A percentile compares a stretch with the other conserved stretches of the same genome.
phyloP scores from a whole-genome alignment of 352 stramenopile genomes.

The Globisporangium radiosum region DNA sequence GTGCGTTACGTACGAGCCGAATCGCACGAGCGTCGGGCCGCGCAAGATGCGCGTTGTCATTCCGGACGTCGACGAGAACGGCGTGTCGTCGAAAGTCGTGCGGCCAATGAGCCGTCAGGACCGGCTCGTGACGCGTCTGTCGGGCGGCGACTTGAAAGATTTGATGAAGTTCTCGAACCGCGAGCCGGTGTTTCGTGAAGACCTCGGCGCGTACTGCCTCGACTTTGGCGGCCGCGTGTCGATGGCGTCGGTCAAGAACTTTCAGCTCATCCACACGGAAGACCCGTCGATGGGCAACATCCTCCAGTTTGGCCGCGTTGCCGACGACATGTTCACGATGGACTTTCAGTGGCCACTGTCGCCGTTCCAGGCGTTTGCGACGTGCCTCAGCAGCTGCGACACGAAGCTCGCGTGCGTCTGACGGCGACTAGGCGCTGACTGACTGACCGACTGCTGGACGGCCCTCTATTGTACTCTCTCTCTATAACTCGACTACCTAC shows the following conservation, averaged over 20 bases:
- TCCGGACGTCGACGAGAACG: slow-evolving; percentile 76
- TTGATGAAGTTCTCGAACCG: slow-evolving; percentile 87
- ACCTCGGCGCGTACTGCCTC: slow-evolving; percentile 80
- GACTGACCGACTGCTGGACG: too few species aligned
- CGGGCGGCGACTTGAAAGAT: slow-evolving; percentile 65
- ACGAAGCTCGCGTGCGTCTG: slow-evolving; percentile 87
- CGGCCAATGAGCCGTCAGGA: slow-evolving; percentile 81
- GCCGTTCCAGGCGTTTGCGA: slow-evolving; percentile 84
- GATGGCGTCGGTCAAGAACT: slow-evolving; percentile 86
- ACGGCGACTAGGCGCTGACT: not conserved
- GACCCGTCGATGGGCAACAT: slow-evolving; percentile 84
- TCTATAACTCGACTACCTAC: too few species aligned
- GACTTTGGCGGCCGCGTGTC: slow-evolving; percentile 75
- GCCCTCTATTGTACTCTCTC: too few species aligned
- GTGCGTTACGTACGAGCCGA: slow-evolving; percentile 83
- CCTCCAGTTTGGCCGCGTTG: slow-evolving; percentile 83
- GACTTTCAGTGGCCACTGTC: slow-evolving; percentile 88
- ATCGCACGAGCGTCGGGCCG: slow-evolving; percentile 78
- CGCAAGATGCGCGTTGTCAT: slow-evolving; percentile 85
- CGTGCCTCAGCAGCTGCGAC: slow-evolving; percentile 86
- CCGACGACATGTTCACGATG: slow-evolving; percentile 90
- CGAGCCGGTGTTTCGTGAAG: slow-evolving; percentile 80
- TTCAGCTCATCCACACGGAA: slow-evolving; percentile 82
- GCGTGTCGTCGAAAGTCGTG: slow-evolving; percentile 73
- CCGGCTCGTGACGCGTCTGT: slow-evolving; percentile 68